Evolutionary conservation across 306 rosid species (phyloP).

Genomic region (Citrullus colocynthis): DNA sequence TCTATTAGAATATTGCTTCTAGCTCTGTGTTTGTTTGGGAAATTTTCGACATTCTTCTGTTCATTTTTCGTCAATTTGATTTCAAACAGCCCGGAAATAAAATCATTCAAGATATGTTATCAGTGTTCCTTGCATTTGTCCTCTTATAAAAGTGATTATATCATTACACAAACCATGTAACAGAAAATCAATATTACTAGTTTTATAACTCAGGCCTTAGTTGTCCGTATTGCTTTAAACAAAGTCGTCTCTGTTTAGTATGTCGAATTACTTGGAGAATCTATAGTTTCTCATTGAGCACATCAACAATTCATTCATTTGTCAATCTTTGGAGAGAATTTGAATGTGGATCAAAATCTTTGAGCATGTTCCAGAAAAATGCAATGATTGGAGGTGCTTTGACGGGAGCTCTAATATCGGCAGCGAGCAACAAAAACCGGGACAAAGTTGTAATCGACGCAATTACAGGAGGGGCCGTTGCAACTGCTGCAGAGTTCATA

Average conservation of each 20-base stretch:
- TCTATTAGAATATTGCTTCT: not conserved
- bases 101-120: not conserved
- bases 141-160: not conserved
- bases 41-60: not conserved
- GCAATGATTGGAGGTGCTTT: constrained; percentile 84
- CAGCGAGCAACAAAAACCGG: constrained; percentile 21
- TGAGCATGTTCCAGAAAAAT: constrained; percentile 54
- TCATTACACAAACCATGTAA: not conserved
- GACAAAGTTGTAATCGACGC: constrained; percentile 55
- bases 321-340: not conserved
- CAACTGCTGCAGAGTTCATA: constrained; percentile 76
- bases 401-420: constrained; percentile 73
- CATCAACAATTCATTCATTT: not conserved
- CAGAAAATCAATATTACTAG: not conserved
- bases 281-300: not conserved
- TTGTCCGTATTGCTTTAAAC: not conserved
- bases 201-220: not conserved
- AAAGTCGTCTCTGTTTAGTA: not conserved
- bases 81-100: not conserved
- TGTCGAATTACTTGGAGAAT: not conserved
- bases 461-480: constrained; percentile 83
- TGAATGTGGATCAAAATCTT: not conserved
- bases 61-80: not conserved
- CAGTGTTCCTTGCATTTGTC: not conserved
- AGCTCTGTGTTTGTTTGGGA: not conserved